phyloP scores from a whole-genome alignment of 257 asterid genomes.

The Primulina huaijiensis region DNA sequence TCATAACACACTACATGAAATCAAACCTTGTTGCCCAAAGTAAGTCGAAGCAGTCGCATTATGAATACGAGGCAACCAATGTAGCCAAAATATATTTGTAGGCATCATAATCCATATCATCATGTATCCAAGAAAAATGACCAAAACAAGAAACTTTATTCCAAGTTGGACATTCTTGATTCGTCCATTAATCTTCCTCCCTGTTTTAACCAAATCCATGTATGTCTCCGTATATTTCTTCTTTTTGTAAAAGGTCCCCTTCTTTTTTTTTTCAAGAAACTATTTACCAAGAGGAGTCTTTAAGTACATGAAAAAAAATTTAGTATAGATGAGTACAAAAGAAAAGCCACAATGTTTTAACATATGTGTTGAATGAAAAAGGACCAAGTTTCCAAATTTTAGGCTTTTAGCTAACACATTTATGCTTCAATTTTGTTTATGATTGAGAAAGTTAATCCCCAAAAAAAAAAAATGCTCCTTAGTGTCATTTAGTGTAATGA shows the following conservation, averaged over 20 bases:
- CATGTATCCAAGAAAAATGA: conserved; percentile 38
- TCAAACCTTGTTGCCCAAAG: conserved; percentile 38
- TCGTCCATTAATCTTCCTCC: conserved; percentile 9
- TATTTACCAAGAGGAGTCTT: neutral
- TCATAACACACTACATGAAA: conserved; percentile 8
- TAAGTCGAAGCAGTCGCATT: conserved; percentile 29
- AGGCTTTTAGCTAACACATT: conserved; percentile 17
- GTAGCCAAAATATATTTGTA: conserved; percentile 41
- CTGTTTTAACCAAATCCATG: conserved; percentile 21
- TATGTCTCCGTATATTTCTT: neutral
- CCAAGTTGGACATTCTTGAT: conserved; percentile 28
- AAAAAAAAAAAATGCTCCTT: conserved; percentile 10
- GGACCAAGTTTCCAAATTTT: conserved; percentile 24
- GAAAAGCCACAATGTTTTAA: conserved; percentile 11
- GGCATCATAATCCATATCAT: conserved; percentile 64
- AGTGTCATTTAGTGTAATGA: neutral
- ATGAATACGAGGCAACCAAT: conserved; percentile 42
- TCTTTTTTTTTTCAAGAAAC: neutral
- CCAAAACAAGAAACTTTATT: conserved; percentile 32
- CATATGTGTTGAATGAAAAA: neutral
- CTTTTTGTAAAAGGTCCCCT: neutral
- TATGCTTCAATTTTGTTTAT: neutral
- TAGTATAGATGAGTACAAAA: conserved; percentile 10
- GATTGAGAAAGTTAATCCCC: neutral
- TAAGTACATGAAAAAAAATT: neutral